phyloP scores from a whole-genome alignment of 1,284 basidiomycete species.

The Somion occarium region DNA sequence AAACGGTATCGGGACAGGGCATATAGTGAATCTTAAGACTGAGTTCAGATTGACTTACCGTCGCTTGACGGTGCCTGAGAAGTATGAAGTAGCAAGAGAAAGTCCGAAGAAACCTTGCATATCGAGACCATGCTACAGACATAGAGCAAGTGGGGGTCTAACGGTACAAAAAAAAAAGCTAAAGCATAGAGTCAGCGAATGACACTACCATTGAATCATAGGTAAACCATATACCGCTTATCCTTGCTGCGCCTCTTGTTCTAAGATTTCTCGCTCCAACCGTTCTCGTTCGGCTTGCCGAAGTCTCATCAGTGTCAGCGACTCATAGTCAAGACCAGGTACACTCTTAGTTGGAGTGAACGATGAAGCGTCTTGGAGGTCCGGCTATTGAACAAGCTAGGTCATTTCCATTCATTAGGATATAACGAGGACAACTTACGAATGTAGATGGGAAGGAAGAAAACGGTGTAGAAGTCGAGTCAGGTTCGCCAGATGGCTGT shows the following conservation, averaged over 20 bases:
- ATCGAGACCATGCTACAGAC: no score
- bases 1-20: no score
- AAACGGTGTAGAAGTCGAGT: conserved; percentile 33
- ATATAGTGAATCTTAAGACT: no score
- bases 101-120: no score
- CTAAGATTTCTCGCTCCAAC: conserved; percentile 71
- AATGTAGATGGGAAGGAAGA: conserved; percentile 58
- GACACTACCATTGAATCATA: no score
- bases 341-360: conserved; percentile 22
- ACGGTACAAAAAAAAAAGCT: no score
- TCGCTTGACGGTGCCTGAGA: no score
- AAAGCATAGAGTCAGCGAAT: no score
- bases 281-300: conserved; percentile 75
- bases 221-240: no score
- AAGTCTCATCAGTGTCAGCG: conserved; percentile 75
- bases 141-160: no score
- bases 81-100: no score
- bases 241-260: conserved; percentile 46
- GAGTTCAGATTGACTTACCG: no score
- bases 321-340: conserved; percentile 69
- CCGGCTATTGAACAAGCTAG: conserved; percentile 20
- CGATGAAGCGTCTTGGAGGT: conserved; percentile 20
- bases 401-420: conserved; percentile 4
- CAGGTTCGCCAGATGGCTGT: conserved; percentile 18
- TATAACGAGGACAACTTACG: conserved; percentile 33